These are phyloP conservation scores for Rhynchospora pubera DNA, from an alignment of 176 grass and related monocot genomes.

Conservation along the genomic window DNA sequence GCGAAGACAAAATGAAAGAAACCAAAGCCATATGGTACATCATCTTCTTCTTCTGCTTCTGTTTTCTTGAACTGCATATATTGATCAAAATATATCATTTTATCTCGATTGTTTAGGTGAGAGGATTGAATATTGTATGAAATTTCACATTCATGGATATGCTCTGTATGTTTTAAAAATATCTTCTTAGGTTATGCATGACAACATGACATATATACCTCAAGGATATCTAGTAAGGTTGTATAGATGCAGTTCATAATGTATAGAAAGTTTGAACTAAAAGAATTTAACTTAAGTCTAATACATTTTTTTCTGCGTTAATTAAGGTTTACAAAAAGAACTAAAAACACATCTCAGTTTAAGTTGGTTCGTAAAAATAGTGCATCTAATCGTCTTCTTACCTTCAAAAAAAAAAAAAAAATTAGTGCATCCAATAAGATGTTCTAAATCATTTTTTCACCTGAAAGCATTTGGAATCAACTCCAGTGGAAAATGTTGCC, in stretches of 20 bases:
- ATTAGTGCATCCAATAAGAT: not conserved
- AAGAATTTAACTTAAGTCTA: not conserved
- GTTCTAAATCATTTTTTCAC: constrained; percentile 22
- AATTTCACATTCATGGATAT: not conserved
- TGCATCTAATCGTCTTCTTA: not conserved
- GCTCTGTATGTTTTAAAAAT: not conserved
- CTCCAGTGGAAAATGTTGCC: constrained; percentile 85
- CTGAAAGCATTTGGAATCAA: constrained; percentile 88
- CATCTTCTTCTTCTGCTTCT: constrained; percentile 48
- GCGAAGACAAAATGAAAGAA: constrained; percentile 99
- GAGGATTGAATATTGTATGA: not conserved
- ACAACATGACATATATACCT: too few species aligned
- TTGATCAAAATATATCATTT: not conserved
- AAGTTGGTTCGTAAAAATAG: not conserved
- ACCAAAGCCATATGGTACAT: constrained; percentile 72
- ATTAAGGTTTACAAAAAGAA: not conserved
- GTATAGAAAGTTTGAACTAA: too few species aligned
- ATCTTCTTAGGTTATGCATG: not conserved
- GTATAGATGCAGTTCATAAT: too few species aligned
- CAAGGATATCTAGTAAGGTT: too few species aligned
- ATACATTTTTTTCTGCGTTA: not conserved
- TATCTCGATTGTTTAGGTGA: not conserved
- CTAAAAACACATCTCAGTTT: not conserved
- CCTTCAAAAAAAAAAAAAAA: too few species aligned
- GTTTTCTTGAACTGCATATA: constrained; percentile 71